Evolutionary conservation across 1,139 yeast species (phyloP), one percentile per base, ranked within the genome.

Genomic region (Taphrina deformans): DNA sequence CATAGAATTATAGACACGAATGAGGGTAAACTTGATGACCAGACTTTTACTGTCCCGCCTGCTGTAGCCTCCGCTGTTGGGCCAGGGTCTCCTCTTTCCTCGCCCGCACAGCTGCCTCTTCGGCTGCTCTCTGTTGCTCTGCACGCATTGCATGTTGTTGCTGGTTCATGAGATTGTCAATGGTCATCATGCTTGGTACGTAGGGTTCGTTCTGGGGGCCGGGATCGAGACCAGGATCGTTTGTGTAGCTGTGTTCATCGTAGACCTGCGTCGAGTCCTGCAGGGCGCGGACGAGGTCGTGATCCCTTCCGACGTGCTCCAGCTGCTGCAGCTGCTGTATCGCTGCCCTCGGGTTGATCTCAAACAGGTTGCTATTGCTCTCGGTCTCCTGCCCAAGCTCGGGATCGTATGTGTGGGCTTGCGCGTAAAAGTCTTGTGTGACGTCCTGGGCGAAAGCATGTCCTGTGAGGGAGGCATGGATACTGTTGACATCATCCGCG

Each of bases 111-210:
- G 55, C 55, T n/a, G 55, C 55, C 21, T 51, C 55, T 26, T 51
- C 55, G 9, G 55, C 55, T 2, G 44, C 55, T 12, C 55, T 16
- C 27, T 51, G 55, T 16, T 51, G 55, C n/a, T 51, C 55, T 10
- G 55, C 55, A 31, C 55, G 40, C 35, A 53, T 35, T 18, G 16
- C 58, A 18, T 53, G 45, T 27, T 53, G 58, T 21, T 53, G 58
- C 23, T 38, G 58, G 24, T 38, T 53, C 58, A 53, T 35, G 26
- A 53, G 58, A 23, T 53, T 53, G 48, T 53, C 58, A n/a, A 53
- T 53, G 12, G 58, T 53, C 33, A 53, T 53, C 58, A 53, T 53
- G 48, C 58, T 53, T 14, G 58, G 58, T 5, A 53, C 48, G 14
- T 53, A 53, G 1, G 58, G 58, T 16, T 53, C 48, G 38, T 40